Base-by-base conservation (phyloP, 2,329 filamentous ascomycete genomes). In the Colletotrichum liriopes region DNA sequence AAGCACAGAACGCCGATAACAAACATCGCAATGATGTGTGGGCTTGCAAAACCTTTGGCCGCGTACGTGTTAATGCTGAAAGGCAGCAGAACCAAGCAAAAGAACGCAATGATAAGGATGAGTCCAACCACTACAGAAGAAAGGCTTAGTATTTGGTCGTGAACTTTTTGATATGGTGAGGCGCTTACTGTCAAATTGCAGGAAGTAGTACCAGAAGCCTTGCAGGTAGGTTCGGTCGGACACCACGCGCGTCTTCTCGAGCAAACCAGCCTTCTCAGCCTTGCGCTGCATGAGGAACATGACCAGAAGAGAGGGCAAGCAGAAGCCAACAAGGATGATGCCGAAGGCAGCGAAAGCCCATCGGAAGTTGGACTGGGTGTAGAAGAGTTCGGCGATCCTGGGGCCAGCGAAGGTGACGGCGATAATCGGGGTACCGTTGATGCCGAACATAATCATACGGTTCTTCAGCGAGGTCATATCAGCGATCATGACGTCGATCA, bases 281-380 rank as follows among this genome's bases (percentile, higher is more conserved):
- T 86, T 90, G 39, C 83, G 81, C 78, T 84, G 79, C 59, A 79
- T 78, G 52, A 79, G 56, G 56, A 81, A 74, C 62, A 85, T 80
- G 61, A 83, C 74, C 9, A 75, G 63, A n/a, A 79, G 75, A 9
- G 83, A 77, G 6, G 84, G 84, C 3, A 82, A 65, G 39, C 78
- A 79, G 70, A 83, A 86, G 26, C 86, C 84, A 9, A 89, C 86
- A 20, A 91, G 77, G 73, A 93, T 88, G 77, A 93, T 90, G 67
- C 86, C 84, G 79, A 91, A 93, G 67, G 87, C 86, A 35, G 90
- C 91, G 76, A 91, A 93, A 0, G 82, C 84, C 84, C 84, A 86
- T 41, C 83, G 80, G 77, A 82, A 86, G 76, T 82, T 82, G 63
- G 79, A 73, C 43, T 82, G 69, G 3, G 75, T 67, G 66, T 81